Evolutionary conservation across 257 asterid species (phyloP).

Genomic region (Vinca minor): DNA sequence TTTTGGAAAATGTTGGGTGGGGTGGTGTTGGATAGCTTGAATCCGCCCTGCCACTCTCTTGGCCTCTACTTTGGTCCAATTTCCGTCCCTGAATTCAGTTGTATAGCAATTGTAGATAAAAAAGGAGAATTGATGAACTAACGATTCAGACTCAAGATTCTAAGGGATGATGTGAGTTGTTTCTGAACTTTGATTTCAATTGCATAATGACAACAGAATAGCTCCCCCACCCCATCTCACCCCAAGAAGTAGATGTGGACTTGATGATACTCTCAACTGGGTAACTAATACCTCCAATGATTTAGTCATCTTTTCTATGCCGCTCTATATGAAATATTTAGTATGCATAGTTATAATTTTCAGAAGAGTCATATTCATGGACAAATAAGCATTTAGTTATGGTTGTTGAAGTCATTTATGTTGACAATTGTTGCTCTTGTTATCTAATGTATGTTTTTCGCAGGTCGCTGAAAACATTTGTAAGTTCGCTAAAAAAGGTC

Average conservation of each 20-base stretch:
- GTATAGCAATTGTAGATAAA: too few relatives aligned
- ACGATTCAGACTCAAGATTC: not conserved
- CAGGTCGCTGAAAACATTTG: conserved; percentile 37
- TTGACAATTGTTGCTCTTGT: not conserved
- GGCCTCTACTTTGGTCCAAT: too few relatives aligned
- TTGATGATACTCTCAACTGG: not conserved
- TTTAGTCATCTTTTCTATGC: not conserved
- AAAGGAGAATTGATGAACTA: not conserved
- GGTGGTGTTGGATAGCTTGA: too few relatives aligned
- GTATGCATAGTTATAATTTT: not conserved
- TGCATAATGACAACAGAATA: too few relatives aligned
- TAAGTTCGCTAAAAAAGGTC: conserved; percentile 35
- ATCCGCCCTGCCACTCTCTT: too few relatives aligned
- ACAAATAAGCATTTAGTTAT: not conserved
- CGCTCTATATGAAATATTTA: not conserved
- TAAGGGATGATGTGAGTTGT: not conserved
- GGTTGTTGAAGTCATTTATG: not conserved
- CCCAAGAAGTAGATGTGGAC: too few relatives aligned
- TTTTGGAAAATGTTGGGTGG: too few relatives aligned
- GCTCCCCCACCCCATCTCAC: too few relatives aligned
- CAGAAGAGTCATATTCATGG: not conserved
- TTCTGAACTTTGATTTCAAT: too few relatives aligned
- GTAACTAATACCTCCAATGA: not conserved
- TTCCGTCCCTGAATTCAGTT: too few relatives aligned
- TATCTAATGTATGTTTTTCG: not conserved